Evolutionary conservation across 441 rosid species (phyloP), one percentile per base, ranked within the genome.

Genomic region (Adansonia gregorii): DNA sequence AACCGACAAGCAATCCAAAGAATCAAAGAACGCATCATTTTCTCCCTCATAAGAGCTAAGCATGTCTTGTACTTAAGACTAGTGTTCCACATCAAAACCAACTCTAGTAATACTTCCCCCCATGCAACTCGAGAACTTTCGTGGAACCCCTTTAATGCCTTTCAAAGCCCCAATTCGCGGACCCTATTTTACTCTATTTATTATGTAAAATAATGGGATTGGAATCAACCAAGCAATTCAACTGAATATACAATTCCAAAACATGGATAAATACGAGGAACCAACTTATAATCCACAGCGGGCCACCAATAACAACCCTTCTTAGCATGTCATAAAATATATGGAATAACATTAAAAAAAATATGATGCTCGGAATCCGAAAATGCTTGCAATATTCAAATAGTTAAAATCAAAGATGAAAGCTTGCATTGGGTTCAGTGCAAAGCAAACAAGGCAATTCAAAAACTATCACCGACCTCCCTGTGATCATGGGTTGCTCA

Each of bases 11-110:
- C 79, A 78, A 81, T 90, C 98, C n/a, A 74, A 63, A 56, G 90
- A 86, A 81, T 93, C 96, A 60, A 84, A 93, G 91, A 90, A 95
- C 79, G 82, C 78, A 78, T 89, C 93, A 61, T 51, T 81, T 78
- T 83, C 88, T 65, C 72, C 86, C 74, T 82, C 82, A 78, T 77
- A 83, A 52, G 80, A 86, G 75, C 78, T 82, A 90, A 74, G 78
- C 97, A 95, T 91, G 76, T 85, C 89, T 85, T 79, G 79, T 81
- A 86, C 58, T 68, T 76, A 12, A 78, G 71, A 80, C 77, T 60
- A 84, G 77, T 75, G 78, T 76, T 78, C 78, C 82, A 82, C 84
- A 76, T 76, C 64, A 79, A 80, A 82, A 83, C 78, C 64, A 65
- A 46, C 63, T 71, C 41, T 67, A 24, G 11, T 6, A 69, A 54